These are phyloP conservation scores for Scedosporium boydii DNA, from an alignment of 2,329 filamentous ascomycete species.

Conservation along the genomic window DNA sequence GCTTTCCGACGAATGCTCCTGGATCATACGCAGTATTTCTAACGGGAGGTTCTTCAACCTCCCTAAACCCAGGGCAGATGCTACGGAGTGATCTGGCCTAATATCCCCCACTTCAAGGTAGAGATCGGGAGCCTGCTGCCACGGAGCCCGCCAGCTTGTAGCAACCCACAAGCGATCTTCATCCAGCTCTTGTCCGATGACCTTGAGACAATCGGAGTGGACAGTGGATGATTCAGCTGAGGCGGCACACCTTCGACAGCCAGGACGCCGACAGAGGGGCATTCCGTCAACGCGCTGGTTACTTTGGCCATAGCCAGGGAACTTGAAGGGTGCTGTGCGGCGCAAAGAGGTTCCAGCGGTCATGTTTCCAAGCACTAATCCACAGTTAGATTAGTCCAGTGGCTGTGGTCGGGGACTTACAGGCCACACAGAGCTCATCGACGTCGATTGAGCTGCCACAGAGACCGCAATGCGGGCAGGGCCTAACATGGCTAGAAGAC, in stretches of 20 bases:
- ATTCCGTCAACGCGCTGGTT: not conserved
- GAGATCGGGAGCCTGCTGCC: slow-evolving; percentile 9
- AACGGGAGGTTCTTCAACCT: slow-evolving; percentile 8
- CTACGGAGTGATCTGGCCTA: not conserved
- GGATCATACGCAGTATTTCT: slow-evolving; percentile 9
- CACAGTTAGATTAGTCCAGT: not conserved
- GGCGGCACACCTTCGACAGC: slow-evolving; percentile 6
- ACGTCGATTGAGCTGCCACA: not conserved
- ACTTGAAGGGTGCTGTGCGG: not conserved
- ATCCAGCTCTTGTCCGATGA: not conserved
- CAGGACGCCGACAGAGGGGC: slow-evolving; percentile 7
- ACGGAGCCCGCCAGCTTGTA: slow-evolving; percentile 9
- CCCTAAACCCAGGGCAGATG: not conserved
- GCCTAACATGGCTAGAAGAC: not conserved
- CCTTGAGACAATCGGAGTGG: slow-evolving; percentile 9
- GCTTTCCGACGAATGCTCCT: slow-evolving; percentile 6
- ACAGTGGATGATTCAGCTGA: slow-evolving; percentile 8
- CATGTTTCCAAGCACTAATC: not conserved
- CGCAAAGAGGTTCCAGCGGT: no score
- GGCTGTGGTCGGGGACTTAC: not conserved
- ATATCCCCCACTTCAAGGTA: slow-evolving; percentile 6
- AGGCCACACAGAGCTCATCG: not conserved
- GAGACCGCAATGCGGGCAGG: not conserved
- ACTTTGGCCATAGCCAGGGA: not conserved
- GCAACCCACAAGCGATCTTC: slow-evolving; percentile 7